Conservation (phyloP, 2,329 filamentous ascomycete genomes). For the Sporothrix luriei region DNA sequence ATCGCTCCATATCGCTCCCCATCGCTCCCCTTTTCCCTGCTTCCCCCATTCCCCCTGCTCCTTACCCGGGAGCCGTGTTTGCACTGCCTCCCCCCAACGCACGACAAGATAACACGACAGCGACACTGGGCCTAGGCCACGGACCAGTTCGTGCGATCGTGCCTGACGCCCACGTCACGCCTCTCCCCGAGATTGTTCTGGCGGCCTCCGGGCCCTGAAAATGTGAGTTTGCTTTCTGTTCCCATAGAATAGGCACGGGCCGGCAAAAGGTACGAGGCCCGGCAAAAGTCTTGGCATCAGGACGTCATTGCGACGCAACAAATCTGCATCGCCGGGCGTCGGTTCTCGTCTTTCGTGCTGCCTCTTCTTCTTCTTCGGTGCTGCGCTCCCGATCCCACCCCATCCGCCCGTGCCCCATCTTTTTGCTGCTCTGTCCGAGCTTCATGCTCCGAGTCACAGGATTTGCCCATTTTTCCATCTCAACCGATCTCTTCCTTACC, state of each 20-base stretch:
- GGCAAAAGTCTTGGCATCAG: constrained; percentile 25
- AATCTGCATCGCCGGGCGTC: constrained; percentile 6
- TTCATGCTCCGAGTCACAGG: too few species aligned
- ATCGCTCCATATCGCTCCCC: background rate
- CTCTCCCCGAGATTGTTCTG: constrained; percentile 30
- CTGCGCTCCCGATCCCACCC: too few species aligned
- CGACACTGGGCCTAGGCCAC: constrained; percentile 20
- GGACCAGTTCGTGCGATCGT: background rate
- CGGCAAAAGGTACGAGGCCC: constrained; percentile 6
- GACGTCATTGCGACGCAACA: constrained; percentile 28
- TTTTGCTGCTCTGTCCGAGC: constrained; percentile 8
- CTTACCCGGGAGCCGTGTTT: constrained; percentile 20
- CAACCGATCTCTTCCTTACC: background rate
- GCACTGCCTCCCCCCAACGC: constrained; percentile 24
- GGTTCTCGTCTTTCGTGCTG: background rate
- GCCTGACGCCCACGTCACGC: constrained; percentile 21
- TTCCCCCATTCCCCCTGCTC: constrained; percentile 14
- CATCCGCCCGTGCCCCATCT: background rate
- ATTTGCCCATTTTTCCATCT: background rate
- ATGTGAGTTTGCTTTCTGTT: constrained; percentile 29
- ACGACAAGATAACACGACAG: constrained; percentile 6
- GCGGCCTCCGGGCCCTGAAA: constrained; percentile 36
- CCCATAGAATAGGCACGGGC: background rate
- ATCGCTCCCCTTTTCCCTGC: constrained; percentile 6
- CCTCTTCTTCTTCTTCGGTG: background rate